Evolutionary conservation across 306 rosid genomes (phyloP).

Genomic region (Casuarina cunninghamiana): DNA sequence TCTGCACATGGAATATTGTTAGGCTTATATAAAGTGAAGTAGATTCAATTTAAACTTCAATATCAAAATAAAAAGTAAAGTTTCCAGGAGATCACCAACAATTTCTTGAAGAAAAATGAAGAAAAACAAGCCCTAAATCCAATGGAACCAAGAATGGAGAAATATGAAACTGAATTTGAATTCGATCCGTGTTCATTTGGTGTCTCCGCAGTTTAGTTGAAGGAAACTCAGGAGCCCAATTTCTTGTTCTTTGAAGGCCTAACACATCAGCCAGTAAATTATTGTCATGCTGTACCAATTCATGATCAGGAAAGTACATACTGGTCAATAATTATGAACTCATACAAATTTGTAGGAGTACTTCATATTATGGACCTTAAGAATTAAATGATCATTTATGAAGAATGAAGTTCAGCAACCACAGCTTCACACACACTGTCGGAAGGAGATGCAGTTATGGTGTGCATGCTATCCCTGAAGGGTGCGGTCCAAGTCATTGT

Average conservation of each 20-base stretch:
- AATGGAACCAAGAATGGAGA: too few relatives aligned
- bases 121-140: too few relatives aligned
- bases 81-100: too few relatives aligned
- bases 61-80: too few relatives aligned
- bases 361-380: constrained; percentile 62
- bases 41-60: too few relatives aligned
- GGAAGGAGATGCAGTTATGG: constrained; percentile 49
- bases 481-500: constrained; percentile 54
- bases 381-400: constrained; percentile 70
- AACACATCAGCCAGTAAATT: constrained; percentile 50
- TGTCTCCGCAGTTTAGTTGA: background rate
- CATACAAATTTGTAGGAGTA: constrained; percentile 68
- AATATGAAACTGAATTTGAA: background rate
- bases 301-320: constrained; percentile 79
- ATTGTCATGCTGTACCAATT: constrained; percentile 53
- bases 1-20: too few relatives aligned
- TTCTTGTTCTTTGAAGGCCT: constrained; percentile 57
- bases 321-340: constrained; percentile 88
- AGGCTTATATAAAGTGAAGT: too few relatives aligned
- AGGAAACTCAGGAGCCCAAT: background rate
- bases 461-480: constrained; percentile 71
- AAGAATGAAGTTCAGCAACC: constrained; percentile 60
- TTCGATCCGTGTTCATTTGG: background rate
- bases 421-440: constrained; percentile 50
- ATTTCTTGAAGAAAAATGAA: too few relatives aligned